phyloP scores from a whole-genome alignment of 331 rosid species.

The Quercus tomentella region DNA sequence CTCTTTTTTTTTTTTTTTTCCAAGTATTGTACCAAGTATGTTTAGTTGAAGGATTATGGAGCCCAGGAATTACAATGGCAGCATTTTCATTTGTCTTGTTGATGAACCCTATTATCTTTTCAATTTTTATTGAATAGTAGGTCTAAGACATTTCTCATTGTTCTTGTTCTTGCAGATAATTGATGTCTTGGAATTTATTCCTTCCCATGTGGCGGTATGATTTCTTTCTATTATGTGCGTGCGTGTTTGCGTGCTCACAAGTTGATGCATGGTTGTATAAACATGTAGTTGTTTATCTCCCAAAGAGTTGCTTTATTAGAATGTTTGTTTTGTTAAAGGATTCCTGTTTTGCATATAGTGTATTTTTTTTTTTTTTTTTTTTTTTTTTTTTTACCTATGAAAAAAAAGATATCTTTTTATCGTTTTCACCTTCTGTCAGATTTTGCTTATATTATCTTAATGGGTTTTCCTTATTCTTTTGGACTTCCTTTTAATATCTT shows the following conservation, averaged over 20 bases:
- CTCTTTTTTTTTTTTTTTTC: background rate
- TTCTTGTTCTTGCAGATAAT: slow-evolving; percentile 61
- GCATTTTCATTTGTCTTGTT: background rate
- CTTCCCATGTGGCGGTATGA: slow-evolving; percentile 96
- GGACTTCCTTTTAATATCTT: background rate
- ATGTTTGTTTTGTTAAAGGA: background rate
- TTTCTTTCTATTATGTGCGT: slow-evolving; percentile 6
- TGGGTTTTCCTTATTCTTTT: background rate
- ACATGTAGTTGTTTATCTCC: background rate
- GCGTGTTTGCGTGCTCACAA: background rate
- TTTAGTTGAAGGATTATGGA: background rate
- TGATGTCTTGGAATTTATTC: slow-evolving; percentile 82
- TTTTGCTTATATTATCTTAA: background rate
- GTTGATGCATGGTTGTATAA: background rate
- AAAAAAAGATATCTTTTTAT: background rate
- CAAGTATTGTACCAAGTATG: background rate
- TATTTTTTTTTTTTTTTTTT: background rate
- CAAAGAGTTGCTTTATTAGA: background rate
- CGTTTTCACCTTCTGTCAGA: background rate
- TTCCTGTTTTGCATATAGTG: background rate
- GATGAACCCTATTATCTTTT: background rate
- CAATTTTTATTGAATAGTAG: background rate
- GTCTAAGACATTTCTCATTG: slow-evolving; percentile 16
- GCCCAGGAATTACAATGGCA: background rate
- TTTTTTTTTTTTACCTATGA: background rate